Evolutionary conservation across 2,329 filamentous ascomycete genomes (phyloP).

Genomic region (Tympanopsis confertula): DNA sequence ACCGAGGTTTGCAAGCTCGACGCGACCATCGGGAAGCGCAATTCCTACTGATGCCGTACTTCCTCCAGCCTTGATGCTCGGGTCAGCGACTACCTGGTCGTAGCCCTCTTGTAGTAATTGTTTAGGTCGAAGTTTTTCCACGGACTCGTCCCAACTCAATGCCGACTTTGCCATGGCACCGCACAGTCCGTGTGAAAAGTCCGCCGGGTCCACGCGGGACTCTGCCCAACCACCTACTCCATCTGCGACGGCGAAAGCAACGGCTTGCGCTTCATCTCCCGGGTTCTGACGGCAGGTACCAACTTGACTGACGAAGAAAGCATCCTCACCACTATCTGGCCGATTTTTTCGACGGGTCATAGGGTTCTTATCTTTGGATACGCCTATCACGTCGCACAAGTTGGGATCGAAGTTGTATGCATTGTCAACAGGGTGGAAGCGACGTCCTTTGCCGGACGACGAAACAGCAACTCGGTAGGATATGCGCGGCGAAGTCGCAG

Average conservation of each 20-base stretch:
- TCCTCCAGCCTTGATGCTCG: conserved; percentile 66
- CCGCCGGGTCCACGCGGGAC: conserved; percentile 81
- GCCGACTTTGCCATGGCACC: conserved; percentile 80
- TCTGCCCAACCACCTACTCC: conserved; percentile 93
- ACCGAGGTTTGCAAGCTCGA: conserved; percentile 87
- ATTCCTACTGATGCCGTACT: conserved; percentile 87
- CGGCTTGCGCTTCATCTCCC: conserved; percentile 35
- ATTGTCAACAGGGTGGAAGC: neutral
- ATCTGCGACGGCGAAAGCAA: conserved; percentile 84
- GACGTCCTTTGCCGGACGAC: neutral
- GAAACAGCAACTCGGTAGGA: neutral
- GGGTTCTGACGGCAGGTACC: conserved; percentile 35
- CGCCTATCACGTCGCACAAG: neutral
- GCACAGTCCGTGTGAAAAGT: conserved; percentile 90
- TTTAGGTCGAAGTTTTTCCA: conserved; percentile 42
- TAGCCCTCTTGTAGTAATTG: conserved; percentile 75
- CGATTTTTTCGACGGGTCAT: conserved; percentile 20
- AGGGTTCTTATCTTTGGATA: neutral
- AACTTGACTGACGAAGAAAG: conserved; percentile 83
- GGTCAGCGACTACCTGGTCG: conserved; percentile 66
- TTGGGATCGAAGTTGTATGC: neutral
- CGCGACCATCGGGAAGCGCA: conserved; percentile 56
- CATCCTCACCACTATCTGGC: conserved; percentile 81
- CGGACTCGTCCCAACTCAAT: conserved; percentile 35
- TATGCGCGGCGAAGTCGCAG: neutral